Evolutionary conservation across 1,284 basidiomycete species (phyloP), one percentile per base, ranked within the genome.

Genomic region (Ganoderma multipileum): DNA sequence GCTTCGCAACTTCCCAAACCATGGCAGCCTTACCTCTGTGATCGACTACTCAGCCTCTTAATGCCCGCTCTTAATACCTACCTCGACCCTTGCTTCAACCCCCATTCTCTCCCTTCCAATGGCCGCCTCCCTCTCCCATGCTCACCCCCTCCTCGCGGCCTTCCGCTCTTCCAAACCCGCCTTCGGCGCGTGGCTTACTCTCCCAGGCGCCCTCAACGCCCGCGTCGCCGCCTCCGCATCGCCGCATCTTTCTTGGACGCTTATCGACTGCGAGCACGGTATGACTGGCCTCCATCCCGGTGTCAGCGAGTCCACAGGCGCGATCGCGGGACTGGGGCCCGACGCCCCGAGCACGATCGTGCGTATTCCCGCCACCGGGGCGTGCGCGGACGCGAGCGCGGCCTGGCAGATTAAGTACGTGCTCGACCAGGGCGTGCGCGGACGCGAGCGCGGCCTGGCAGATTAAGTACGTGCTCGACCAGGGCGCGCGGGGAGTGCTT

Each of bases 121-220:
- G 38, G n/a, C 58, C 11, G 9, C 23, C 12, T 23, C 39, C 14
- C 38, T 52, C 2, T 8, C 9, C 2, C 58, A 68, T 63, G 71
- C 75, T 28, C 78, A 79, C 72, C 74, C 75, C 9, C 76, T 80
- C 60, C 75, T 78, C 54, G 59, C 67, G 63, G 76, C 79, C 57
- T 75, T 80, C 73, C 73, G 72, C 58, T 71, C 77, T 14, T 73
- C 74, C 68, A 77, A 75, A 65, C 79, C 79, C 47, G 90, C 91
- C 3, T 89, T 92, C 70, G 91, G 91, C 7, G 87, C 87, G n/a
- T 93, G 91, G 90, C 79, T 91, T 44, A 91, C 89, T 36, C 74
- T 87, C 11, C 86, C 87, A 0, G 86, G 87, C 18, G 76, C 81
- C 9, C 83, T 89, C 73, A 83, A 85, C 70, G 88, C 89, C 2